These are phyloP conservation scores for Leccinum pseudoinsigne DNA, from an alignment of 1,284 basidiomycete species.

Conservation along the genomic window DNA sequence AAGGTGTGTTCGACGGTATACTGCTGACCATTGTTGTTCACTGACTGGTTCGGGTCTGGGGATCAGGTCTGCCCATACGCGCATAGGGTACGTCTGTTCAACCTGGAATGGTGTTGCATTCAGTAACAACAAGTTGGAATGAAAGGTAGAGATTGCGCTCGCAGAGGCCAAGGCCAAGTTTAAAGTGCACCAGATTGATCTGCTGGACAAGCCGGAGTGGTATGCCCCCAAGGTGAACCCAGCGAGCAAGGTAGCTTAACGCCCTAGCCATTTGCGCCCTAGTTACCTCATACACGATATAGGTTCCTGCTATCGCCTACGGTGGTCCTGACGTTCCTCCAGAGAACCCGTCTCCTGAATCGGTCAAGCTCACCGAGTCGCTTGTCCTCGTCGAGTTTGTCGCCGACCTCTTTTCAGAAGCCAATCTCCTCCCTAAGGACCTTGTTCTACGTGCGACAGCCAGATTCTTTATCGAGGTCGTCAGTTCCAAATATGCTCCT, in stretches of 20 bases:
- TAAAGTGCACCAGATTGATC: conserved; percentile 53
- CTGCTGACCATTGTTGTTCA: no score
- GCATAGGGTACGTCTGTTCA: conserved; percentile 12
- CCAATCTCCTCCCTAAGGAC: conserved; percentile 41
- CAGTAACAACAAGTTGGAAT: neutral
- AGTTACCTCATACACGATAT: neutral
- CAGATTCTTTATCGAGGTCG: conserved; percentile 43
- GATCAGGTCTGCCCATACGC: conserved; percentile 17
- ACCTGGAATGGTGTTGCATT: neutral
- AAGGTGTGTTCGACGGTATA: conserved; percentile 33
- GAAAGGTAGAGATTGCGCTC: conserved; percentile 57
- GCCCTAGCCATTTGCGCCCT: neutral
- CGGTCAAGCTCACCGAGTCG: conserved; percentile 46
- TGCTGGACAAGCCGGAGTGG: conserved; percentile 65
- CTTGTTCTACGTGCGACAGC: conserved; percentile 43
- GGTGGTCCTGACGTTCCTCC: conserved; percentile 42
- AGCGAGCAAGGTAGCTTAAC: conserved; percentile 50
- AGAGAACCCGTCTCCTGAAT: conserved; percentile 43
- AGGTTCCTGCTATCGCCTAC: conserved; percentile 49
- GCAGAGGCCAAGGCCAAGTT: conserved; percentile 51
- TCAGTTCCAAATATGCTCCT: conserved; percentile 43
- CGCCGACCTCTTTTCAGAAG: conserved; percentile 43
- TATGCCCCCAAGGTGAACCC: conserved; percentile 62
- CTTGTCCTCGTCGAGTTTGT: conserved; percentile 48
- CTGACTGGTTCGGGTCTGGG: neutral